Conservation (phyloP, 129 eudicot species). For the Pittosporum tobira region DNA sequence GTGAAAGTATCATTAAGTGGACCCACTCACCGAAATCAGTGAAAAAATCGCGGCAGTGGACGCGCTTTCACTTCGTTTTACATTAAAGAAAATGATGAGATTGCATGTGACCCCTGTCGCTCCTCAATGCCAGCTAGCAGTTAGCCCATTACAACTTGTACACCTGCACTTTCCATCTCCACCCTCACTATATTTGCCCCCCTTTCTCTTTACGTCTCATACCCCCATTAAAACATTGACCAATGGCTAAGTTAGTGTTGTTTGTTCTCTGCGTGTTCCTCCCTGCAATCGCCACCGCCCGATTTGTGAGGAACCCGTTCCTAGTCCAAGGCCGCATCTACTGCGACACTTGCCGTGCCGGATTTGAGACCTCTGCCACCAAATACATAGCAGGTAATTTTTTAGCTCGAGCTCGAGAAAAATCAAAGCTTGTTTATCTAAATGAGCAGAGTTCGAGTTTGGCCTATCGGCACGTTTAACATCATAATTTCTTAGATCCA, state of each 20-base stretch:
- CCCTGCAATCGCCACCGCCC: conserved; percentile 20
- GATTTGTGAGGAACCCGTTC: conserved; percentile 7
- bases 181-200: neutral
- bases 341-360: conserved; percentile 81
- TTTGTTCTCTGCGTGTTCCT: conserved; percentile 33
- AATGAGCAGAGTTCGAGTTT: no score
- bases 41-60: no score
- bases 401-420: neutral
- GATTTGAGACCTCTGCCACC: conserved; percentile 56
- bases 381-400: conserved; percentile 36
- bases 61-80: no score
- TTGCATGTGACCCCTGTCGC: neutral
- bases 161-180: neutral
- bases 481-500: no score
- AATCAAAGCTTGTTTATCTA: no score
- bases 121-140: no score
- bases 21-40: no score
- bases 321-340: conserved; percentile 43
- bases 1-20: no score
- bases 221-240: neutral
- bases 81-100: no score
- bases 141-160: neutral
- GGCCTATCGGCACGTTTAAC: neutral
- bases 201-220: neutral
- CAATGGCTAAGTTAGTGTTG: conserved; percentile 20